Evolutionary conservation across 108 stramenopile genomes (phyloP).

Genomic region (Pseudonitzschia pungens): DNA sequence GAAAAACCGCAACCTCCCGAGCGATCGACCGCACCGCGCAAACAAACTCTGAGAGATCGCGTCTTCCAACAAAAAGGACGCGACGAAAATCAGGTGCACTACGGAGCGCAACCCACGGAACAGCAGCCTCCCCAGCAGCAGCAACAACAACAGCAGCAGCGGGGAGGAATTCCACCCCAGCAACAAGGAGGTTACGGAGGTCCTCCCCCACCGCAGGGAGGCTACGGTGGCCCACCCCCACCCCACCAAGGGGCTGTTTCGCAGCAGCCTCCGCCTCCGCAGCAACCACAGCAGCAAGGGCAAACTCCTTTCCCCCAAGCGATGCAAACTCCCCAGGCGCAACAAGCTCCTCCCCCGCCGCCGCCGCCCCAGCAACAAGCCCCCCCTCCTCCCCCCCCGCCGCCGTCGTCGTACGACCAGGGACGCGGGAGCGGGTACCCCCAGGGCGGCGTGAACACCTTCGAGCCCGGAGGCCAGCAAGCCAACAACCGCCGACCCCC

Average conservation of each 20-base stretch:
- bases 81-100: conserved; percentile 14
- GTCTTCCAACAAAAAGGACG: conserved; percentile 15
- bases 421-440: not conserved
- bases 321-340: conserved; percentile 1
- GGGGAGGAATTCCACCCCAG: conserved; percentile 4
- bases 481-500: not conserved
- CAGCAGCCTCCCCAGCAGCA: not conserved
- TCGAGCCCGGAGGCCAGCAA: conserved; percentile 1
- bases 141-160: conserved; percentile 1
- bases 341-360: conserved; percentile 1
- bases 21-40: conserved; percentile 11
- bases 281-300: not conserved
- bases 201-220: not conserved
- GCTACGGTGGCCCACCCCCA: conserved; percentile 1
- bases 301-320: conserved; percentile 1
- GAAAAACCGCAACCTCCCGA: conserved; percentile 17
- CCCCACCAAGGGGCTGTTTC: not conserved
- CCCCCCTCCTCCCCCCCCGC: not conserved
- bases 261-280: not conserved
- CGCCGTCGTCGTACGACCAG: not conserved
- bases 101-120: not conserved
- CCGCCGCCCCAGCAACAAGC: conserved; percentile 1
- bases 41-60: conserved; percentile 9
- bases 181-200: conserved; percentile 6
- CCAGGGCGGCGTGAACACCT: conserved; percentile 6